A percentile compares a stretch with the other conserved stretches of the same genome.
Conservation (phyloP, 352 stramenopile species). For the Phytophthora syringae region DNA sequence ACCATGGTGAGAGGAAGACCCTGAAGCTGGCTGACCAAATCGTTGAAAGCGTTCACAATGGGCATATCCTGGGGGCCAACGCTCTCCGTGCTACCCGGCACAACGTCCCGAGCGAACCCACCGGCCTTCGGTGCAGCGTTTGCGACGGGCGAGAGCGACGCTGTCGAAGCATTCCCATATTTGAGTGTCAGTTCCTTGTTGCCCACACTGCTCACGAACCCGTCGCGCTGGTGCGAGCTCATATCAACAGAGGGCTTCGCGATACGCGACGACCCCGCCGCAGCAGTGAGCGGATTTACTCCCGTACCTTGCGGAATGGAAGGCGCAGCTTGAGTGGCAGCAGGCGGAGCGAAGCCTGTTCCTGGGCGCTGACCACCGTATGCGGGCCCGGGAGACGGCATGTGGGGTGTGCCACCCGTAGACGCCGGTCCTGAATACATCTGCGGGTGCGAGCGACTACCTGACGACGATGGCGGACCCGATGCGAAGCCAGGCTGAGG, state of each 20-base stretch:
- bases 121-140: constrained; percentile 40
- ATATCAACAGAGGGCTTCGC: constrained; percentile 85
- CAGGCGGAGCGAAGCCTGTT: constrained; percentile 46
- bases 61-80: constrained; percentile 75
- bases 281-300: constrained; percentile 71
- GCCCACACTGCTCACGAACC: constrained; percentile 84
- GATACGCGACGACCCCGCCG: constrained; percentile 77
- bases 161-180: constrained; percentile 81
- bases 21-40: constrained; percentile 77
- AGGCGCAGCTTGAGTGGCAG: constrained; percentile 29
- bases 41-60: constrained; percentile 85
- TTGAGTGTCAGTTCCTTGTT: constrained; percentile 90
- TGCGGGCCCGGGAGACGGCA: constrained; percentile 37
- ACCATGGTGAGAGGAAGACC: constrained; percentile 84
- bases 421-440: constrained; percentile 53
- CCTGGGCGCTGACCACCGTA: constrained; percentile 40
- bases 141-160: constrained; percentile 63
- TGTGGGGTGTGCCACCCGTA: constrained; percentile 32
- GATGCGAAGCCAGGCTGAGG: constrained; percentile 49
- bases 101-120: constrained; percentile 52
- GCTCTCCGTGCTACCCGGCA: constrained; percentile 75
- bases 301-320: constrained; percentile 69
- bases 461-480: constrained; percentile 59
- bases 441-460: constrained; percentile 28
- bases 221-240: constrained; percentile 80